Base-by-base conservation (phyloP, 2,329 filamentous ascomycete genomes). In the Coniosporium uncinatum region DNA sequence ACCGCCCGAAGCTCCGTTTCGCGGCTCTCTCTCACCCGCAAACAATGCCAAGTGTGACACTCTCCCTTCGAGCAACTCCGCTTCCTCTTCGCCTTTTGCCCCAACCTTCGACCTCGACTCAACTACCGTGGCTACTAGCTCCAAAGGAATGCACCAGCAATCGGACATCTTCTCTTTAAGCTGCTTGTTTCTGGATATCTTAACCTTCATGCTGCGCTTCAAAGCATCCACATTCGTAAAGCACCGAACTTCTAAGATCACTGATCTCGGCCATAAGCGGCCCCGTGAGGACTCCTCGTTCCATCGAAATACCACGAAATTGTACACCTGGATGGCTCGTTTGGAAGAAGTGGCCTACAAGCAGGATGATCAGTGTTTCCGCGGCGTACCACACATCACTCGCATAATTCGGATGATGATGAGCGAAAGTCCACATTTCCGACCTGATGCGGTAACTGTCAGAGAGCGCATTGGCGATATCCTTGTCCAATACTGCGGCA, bases 101-200 rank as follows among this genome's bases (percentile, higher is more conserved):
- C 63, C 63, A 48, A 61, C 62, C 36, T 63, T 64, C 41, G 58
- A 59, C 2, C 59, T 59, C 46, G 54, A 49, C 22, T 54, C 44
- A 42, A 51, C 48, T 40, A 61, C 8, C 24, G 24, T 29, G 8
- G 8, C 24, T n/a, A 16, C 49, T 5, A 51, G 62, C 32, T 58
- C 66, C 17, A 61, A 57, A 13, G n/a, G n/a, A n/a, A n/a, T n/a
- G n/a, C n/a, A n/a, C n/a, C 55, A 56, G 44, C 70, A 65, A 52
- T 62, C 81, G 35, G 85, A 89, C 55, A 68, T 89, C 17, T 90
- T 85, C 61, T 85, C 83, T 3, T 68, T 88, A 2, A 85, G 79
- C 8, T 85, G 83, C 56, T 72, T 88, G 39, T 84, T 84, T 45
- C 67, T 88, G 14, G 85, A 90, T 48, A 73, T 89, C 22, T 55